Evolutionary conservation across 768 basidiomycete genomes (phyloP), one percentile per base, ranked within the genome.

Genomic region (Neoboletus brunneissimus): DNA sequence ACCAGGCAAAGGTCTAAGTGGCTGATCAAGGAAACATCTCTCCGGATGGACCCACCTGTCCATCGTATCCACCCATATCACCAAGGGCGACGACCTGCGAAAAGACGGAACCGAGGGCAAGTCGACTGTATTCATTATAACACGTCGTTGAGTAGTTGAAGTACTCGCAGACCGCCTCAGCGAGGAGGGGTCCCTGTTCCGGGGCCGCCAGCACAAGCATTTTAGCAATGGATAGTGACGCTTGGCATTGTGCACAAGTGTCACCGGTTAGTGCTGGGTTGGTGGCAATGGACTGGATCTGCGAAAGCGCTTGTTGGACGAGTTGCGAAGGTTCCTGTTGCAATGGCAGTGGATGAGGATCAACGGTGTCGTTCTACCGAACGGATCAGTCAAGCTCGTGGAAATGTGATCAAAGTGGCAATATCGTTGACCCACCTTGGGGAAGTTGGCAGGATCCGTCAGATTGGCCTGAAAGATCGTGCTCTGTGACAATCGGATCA

Each of bases 361-460:
- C 79, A 20, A 64, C 59, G 0, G 76, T 77, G 57, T 81, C 74
- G 48, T 76, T 74, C 76, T 77, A 49, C 29, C 40, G 41, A 27
- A 46, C 6, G 13, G 29, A 27, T 34, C 40, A 40, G 44, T 53
- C 18, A n/a, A 40, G 1, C 22, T 3, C 4, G 18, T 20, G 32
- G 8, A 27, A 13, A 20, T 35, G 27, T 16, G 43, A 35, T 4
- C 8, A 7, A 50, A 23, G 20, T 15, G 29, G n/a, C 3, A 12
- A 45, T 5, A 20, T n/a, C 6, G 12, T 51, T 18, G 15, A 53
- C 61, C 20, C 55, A 73, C 77, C 55, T 76, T 68, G 2, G 84
- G 85, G 54, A 89, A 83, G 44, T 73, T 73, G 44, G 82, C 75
- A 1, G 88, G 86, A 64, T 84, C 76, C 29, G 88, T 89, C 61